These are phyloP conservation scores for Daldinia loculata DNA, from an alignment of 495 filamentous ascomycete species.

Conservation along the genomic window DNA sequence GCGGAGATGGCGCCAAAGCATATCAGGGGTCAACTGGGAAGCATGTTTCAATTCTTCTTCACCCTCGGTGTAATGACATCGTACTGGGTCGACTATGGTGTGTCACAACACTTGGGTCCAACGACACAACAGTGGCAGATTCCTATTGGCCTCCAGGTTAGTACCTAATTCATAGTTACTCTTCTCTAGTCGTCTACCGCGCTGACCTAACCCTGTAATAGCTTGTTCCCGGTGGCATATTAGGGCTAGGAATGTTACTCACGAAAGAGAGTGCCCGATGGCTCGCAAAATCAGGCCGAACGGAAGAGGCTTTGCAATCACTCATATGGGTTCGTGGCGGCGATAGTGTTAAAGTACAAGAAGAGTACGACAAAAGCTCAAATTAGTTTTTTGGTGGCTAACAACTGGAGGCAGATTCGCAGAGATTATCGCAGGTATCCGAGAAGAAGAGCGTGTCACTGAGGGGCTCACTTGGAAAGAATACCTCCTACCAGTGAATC, in stretches of 20 bases:
- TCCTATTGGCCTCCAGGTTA: slow-evolving; percentile 54
- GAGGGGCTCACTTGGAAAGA: slow-evolving; percentile 58
- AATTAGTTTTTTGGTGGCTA: not conserved
- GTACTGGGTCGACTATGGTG: slow-evolving; percentile 62
- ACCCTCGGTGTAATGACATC: slow-evolving; percentile 58
- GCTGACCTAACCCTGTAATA: slow-evolving; percentile 5
- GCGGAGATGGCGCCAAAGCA: slow-evolving; percentile 63
- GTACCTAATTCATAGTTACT: not conserved
- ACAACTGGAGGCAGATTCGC: slow-evolving; percentile 43
- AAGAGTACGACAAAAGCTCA: slow-evolving; percentile 41
- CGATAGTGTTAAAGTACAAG: slow-evolving; percentile 48
- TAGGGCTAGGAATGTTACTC: slow-evolving; percentile 56
- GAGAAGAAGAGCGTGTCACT: slow-evolving; percentile 54
- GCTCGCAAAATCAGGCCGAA: slow-evolving; percentile 56
- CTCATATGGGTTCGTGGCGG: slow-evolving; percentile 58
- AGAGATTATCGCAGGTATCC: slow-evolving; percentile 55
- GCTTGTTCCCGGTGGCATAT: slow-evolving; percentile 52
- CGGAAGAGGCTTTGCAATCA: slow-evolving; percentile 55
- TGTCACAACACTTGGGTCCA: slow-evolving; percentile 45
- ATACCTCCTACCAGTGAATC: slow-evolving; percentile 54
- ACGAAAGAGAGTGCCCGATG: slow-evolving; percentile 58
- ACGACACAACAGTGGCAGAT: slow-evolving; percentile 59
- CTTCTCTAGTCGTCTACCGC: too few species aligned
- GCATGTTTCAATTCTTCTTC: slow-evolving; percentile 59
- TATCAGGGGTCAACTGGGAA: slow-evolving; percentile 56